Evolutionary conservation across 495 filamentous ascomycete genomes (phyloP), one percentile per base, ranked within the genome.

Genomic region (Xylaria bambusicola): DNA sequence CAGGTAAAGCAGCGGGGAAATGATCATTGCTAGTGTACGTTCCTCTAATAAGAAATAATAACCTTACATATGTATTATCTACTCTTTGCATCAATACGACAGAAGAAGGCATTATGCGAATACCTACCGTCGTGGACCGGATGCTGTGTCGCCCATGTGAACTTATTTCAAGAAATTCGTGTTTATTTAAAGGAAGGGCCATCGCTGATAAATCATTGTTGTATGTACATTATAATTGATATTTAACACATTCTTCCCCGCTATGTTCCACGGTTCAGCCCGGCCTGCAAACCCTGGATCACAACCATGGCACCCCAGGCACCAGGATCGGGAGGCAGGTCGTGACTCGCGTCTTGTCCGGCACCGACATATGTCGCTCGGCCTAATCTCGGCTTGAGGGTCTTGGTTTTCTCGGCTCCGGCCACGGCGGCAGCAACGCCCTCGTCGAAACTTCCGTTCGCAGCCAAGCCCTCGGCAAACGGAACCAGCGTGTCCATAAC

Each of bases 231-330:
- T 35, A 56, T 15, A 4, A 35, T 47, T 26, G 26, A n/a, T 1
- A 35, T 47, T 26, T 17, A 13, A 35, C 41, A 35, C 36, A 8
- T 5, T 33, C 23, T 12, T 23, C 6, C 29, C n/a, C 53, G 4
- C 13, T 8, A n/a, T 35, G 4, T 40, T 23, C 4, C 18, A 7
- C 31, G 18, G n/a, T 62, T 44, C 35, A 65, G 41, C 23, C 67
- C 62, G 7, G 63, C 62, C 54, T 66, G 64, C 54, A 86, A 61
- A 0, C 83, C 84, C 62, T 72, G 72, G 56, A 87, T 78, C 55
- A 76, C 83, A 5, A 85, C 80, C 74, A 82, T 84, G 23, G 80
- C 79, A 1, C 83, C 84, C 80, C 80, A 86, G 8, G 84, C 84
- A 35, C 84, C 84, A 7, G 84, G 84, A 63, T 87, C 84, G 2